A percentile compares a stretch with the other conserved stretches of the same genome.
Conservation (phyloP, 2,329 filamentous ascomycete species). For the Diplocarpon rosae region DNA sequence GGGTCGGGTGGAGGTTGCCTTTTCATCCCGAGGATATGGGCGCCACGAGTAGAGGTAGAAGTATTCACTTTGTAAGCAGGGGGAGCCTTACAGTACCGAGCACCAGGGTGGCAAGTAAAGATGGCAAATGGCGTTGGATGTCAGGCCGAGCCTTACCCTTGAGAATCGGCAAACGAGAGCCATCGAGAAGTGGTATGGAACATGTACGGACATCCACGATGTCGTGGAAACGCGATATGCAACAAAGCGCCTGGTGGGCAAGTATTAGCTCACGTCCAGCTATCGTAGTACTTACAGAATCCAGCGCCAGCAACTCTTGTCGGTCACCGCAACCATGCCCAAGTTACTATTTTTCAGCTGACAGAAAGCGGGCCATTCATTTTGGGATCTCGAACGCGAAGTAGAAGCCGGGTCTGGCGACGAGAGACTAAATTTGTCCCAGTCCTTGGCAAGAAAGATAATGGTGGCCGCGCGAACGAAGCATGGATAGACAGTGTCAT, state of each 20-base stretch:
- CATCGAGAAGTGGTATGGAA: slow-evolving; percentile 73
- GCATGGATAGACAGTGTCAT: slow-evolving; percentile 59
- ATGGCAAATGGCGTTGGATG: slow-evolving; percentile 71
- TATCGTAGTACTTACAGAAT: background rate
- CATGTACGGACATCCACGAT: slow-evolving; percentile 71
- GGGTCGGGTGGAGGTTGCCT: slow-evolving; percentile 48
- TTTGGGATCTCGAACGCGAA: slow-evolving; percentile 32
- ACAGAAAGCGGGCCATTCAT: slow-evolving; percentile 49
- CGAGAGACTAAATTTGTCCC: slow-evolving; percentile 56
- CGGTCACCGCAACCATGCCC: slow-evolving; percentile 64
- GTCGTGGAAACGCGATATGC: slow-evolving; percentile 56
- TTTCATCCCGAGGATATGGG: slow-evolving; percentile 62
- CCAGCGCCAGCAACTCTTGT: slow-evolving; percentile 52
- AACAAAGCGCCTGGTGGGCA: slow-evolving; percentile 49
- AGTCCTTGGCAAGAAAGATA: slow-evolving; percentile 44
- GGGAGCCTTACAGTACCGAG: slow-evolving; percentile 58
- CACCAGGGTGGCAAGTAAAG: slow-evolving; percentile 56
- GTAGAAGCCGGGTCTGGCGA: slow-evolving; percentile 25
- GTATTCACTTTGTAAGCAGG: slow-evolving; percentile 51
- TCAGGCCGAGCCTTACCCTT: slow-evolving; percentile 61
- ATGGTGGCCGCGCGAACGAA: slow-evolving; percentile 37
- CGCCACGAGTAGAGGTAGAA: slow-evolving; percentile 46
- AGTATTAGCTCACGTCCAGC: background rate
- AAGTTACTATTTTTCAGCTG: slow-evolving; percentile 68
- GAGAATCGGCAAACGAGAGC: slow-evolving; percentile 50